Evolutionary conservation across 148 eudicot genomes (phyloP), one percentile per base, ranked within the genome.

Genomic region (Gaultheria prostrata): DNA sequence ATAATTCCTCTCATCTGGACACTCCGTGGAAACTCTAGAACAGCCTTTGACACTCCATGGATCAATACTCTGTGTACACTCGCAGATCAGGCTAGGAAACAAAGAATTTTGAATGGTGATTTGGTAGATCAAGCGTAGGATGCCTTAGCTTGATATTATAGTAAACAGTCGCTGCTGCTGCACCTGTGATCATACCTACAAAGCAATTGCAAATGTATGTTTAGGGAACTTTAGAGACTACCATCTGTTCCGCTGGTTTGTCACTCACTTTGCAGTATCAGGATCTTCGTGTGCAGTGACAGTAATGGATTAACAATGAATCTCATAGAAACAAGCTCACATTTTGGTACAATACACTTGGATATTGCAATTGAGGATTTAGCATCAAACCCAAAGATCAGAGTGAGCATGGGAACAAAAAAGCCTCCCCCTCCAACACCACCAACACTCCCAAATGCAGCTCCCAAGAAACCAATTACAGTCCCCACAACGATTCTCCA

Each of bases 341-440:
- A 73, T 6, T 69, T 12, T 69, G 39, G 12, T 30, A 13, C 43
- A 72, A 75, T 79, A 79, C 82, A 97, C 89, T 97, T 97, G 20
- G 99, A 97, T 57, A 94, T 90, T 80, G 99, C 99, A 82, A 98
- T 94, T 14, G 97, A 84, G 46, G 99, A 97, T 88, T 97, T 97
- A 28, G 97, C 85, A 88, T 97, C 99, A 80, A 97, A 97, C 46
- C 98, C 99, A 59, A 97, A 85, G 48, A 97, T 85, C 10, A 97
- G 89, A 77, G 85, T 87, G 77, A 97, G 97, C 99, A 97, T 97
- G 28, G 99, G 99, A 79, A 97, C 98, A 83, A 91, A 97, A 59
- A 97, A 92, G 46, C 99, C 99, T 76, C 99, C 99, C 76, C 99
- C 99, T 20, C 99, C 99, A 73, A 97, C 98, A 32, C 99, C 99